Evolutionary conservation across 2,329 filamentous ascomycete species (phyloP).

Genomic region (Endothia cerciana): DNA sequence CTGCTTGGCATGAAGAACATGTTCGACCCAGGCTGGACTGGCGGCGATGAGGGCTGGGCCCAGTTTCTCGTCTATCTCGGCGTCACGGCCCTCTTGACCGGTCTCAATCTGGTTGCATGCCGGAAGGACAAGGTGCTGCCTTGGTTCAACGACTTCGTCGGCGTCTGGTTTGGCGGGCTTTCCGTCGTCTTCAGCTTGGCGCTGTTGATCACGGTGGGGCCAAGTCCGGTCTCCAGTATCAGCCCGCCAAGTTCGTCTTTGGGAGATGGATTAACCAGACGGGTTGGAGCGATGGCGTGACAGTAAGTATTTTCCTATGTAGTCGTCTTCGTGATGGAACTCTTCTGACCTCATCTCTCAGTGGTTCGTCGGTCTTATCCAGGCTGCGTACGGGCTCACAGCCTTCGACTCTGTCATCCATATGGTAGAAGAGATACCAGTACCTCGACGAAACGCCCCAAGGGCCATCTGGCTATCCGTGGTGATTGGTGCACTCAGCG

Average conservation of each 20-base stretch:
- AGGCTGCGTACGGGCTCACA: conserved; percentile 59
- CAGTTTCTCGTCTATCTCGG: conserved; percentile 59
- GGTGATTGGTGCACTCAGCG: conserved; percentile 50
- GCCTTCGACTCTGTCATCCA: conserved; percentile 64
- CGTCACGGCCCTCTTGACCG: conserved; percentile 29
- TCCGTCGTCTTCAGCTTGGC: conserved; percentile 57
- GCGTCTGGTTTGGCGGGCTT: conserved; percentile 52
- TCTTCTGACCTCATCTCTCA: neutral
- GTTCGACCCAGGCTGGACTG: conserved; percentile 48
- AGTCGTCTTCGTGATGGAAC: neutral
- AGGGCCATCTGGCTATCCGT: conserved; percentile 57
- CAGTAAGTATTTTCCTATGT: conserved; percentile 27
- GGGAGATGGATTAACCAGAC: conserved; percentile 54
- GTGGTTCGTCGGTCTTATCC: conserved; percentile 62
- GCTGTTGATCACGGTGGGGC: conserved; percentile 56
- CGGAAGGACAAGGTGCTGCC: conserved; percentile 52
- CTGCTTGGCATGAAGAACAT: conserved; percentile 60
- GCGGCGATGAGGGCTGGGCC: conserved; percentile 51
- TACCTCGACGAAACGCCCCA: conserved; percentile 54
- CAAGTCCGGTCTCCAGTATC: conserved; percentile 48
- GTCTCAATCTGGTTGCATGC: conserved; percentile 41
- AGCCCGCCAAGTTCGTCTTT: conserved; percentile 56
- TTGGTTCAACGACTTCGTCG: conserved; percentile 56
- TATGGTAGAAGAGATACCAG: conserved; percentile 60
- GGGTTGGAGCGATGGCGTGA: conserved; percentile 58